Evolutionary conservation across 148 eudicot species (phyloP), one percentile per base, ranked within the genome.

Genomic region (Vaccinium myrtillus): DNA sequence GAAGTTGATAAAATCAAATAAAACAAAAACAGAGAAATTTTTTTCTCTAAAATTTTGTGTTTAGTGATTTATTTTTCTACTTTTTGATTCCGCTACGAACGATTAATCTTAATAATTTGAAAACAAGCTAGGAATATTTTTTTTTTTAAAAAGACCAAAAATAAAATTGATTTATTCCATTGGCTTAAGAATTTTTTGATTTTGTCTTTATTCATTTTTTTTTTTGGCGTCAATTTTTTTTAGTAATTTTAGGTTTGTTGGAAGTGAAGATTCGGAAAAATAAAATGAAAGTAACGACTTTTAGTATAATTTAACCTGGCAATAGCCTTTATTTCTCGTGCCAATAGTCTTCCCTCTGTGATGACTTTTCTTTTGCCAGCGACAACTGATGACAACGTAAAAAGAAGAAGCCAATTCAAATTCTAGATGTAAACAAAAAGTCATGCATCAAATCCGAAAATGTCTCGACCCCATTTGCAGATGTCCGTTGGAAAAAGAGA

Each of bases 401-500:
- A 27, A 25, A 71, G 16, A 25, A 71, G 16, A 67, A 71, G 16
- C 21, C 77, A 80, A 80, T 56, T 56, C 71, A 80, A 80, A 80
- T 56, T 80, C 70, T 5, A 9, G 84, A 82, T 67, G 54, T 43
- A 18, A 30, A 69, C 84, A 82, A 82, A 82, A 82, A 50, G 77
- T 51, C 48, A 8, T 50, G 14, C 77, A 73, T 7, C 48, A 69
- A 27, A 6, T 73, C 23, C 48, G 19, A 67, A 23, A 78, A 59
- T 12, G 10, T 59, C 43, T 14, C 13, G 39, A 39, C 74, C 76
- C 65, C 69, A 84, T 77, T 39, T 11, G 9, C 1, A 84, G 67
- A 70, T 36, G 82, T 70, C 86, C 86, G 86, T 84, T 84, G 70
- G 82, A 43, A 43, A 4, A 4, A 43, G 82, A 58, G 30, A 18